These are phyloP conservation scores for Brassica napus DNA, from an alignment of 345 rosid genomes.

Conservation along the genomic window DNA sequence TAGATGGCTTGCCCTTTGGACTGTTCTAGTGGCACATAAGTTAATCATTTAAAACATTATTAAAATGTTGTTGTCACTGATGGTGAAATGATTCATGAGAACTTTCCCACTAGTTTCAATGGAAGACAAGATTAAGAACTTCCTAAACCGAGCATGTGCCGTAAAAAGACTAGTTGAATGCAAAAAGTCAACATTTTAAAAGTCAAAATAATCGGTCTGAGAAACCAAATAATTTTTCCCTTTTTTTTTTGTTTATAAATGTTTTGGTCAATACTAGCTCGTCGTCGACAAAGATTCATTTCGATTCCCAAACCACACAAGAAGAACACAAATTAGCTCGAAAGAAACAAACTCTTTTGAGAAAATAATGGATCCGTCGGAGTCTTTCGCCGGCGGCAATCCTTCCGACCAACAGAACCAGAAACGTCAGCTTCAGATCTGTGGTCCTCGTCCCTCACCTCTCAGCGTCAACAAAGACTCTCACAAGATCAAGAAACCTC, in stretches of 20 bases:
- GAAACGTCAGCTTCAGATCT: constrained; percentile 55
- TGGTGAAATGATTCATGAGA: constrained; percentile 16
- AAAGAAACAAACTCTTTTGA: background rate
- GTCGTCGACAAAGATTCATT: constrained; percentile 22
- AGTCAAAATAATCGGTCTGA: constrained; percentile 36
- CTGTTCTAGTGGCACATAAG: background rate
- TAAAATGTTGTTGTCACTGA: background rate
- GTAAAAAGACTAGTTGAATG: constrained; percentile 5
- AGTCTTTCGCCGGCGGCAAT: constrained; percentile 33
- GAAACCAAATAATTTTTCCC: background rate
- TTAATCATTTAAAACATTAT: constrained; percentile 7
- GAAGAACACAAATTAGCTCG: background rate
- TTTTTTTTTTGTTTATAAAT: background rate
- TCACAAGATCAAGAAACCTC: constrained; percentile 66
- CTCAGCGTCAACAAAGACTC: constrained; percentile 65
- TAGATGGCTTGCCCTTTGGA: no score
- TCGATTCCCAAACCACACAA: constrained; percentile 31
- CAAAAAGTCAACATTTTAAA: constrained; percentile 37
- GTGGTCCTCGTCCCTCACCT: constrained; percentile 76
- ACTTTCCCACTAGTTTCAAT: constrained; percentile 16
- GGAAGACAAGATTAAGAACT: background rate
- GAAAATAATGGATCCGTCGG: constrained; percentile 45
- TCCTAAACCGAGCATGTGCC: constrained; percentile 25
- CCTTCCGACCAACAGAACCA: constrained; percentile 40
- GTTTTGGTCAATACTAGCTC: constrained; percentile 36